These are phyloP conservation scores for Hypoxylon fragiforme DNA, from an alignment of 495 filamentous ascomycete species.

Conservation along the genomic window DNA sequence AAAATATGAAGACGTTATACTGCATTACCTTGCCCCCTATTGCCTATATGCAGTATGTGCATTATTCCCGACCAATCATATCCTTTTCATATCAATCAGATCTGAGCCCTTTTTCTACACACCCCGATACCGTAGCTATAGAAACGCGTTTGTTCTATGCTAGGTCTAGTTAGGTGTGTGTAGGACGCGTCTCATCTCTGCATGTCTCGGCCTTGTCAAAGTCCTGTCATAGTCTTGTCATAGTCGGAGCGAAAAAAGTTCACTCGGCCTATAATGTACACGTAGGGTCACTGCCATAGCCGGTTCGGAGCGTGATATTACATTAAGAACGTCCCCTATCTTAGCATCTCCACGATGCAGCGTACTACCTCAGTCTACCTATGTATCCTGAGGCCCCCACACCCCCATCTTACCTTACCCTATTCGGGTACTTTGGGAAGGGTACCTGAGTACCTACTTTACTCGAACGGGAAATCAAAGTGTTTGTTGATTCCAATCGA, in stretches of 20 bases:
- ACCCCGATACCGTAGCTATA: constrained; percentile 11
- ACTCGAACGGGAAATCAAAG: too few species aligned
- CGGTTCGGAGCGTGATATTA: too few species aligned
- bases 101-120: neutral
- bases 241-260: constrained; percentile 7
- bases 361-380: constrained; percentile 20
- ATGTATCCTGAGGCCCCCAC: constrained; percentile 11
- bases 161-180: too few species aligned
- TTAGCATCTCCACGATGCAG: too few species aligned
- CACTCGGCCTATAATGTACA: too few species aligned
- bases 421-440: constrained; percentile 12
- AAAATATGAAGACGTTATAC: constrained; percentile 1
- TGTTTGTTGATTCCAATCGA: too few species aligned
- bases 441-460: neutral
- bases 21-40: constrained; percentile 13
- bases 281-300: neutral
- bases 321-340: too few species aligned
- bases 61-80: constrained; percentile 3
- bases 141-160: constrained; percentile 4
- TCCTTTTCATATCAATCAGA: too few species aligned
- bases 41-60: constrained; percentile 20
- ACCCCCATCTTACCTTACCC: constrained; percentile 18
- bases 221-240: too few species aligned
- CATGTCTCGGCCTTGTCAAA: neutral
- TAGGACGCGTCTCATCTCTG: constrained; percentile 12